These are phyloP conservation scores for Tricholoma sp. DNA, from an alignment of 768 basidiomycete genomes.

Conservation along the genomic window DNA sequence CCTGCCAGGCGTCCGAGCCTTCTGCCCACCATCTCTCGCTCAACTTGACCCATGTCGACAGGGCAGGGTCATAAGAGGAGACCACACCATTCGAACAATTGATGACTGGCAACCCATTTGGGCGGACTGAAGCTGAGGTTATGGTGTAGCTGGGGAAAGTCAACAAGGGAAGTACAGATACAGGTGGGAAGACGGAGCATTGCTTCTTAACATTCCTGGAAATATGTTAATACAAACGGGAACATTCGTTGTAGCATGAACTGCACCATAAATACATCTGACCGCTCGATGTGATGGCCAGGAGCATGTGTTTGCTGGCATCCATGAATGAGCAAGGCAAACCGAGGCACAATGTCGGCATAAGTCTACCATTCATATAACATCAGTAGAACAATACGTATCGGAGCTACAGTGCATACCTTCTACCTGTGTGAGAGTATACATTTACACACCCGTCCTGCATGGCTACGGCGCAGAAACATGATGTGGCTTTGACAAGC, in stretches of 20 bases:
- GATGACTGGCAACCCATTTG: constrained; percentile 78
- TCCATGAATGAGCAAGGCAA: constrained; percentile 67
- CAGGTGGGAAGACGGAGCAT: constrained; percentile 57
- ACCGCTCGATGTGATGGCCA: constrained; percentile 71
- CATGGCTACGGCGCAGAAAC: constrained; percentile 72
- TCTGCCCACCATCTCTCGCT: constrained; percentile 82
- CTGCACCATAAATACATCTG: constrained; percentile 72
- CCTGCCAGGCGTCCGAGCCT: constrained; percentile 81
- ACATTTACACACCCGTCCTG: constrained; percentile 79
- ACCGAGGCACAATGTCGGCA: constrained; percentile 73
- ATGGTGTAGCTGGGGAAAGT: constrained; percentile 57
- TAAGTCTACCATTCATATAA: constrained; percentile 44
- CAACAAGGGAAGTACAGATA: constrained; percentile 58
- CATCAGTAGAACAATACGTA: background rate
- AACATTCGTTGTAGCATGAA: background rate
- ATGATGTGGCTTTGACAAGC: constrained; percentile 53
- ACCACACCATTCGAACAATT: constrained; percentile 72
- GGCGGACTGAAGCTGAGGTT: constrained; percentile 59
- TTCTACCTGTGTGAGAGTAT: constrained; percentile 80
- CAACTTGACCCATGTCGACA: constrained; percentile 69
- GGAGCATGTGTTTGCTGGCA: constrained; percentile 55
- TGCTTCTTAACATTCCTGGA: constrained; percentile 74
- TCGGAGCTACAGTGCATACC: constrained; percentile 42
- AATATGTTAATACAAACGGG: constrained; percentile 1
- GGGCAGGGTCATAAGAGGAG: constrained; percentile 70